phyloP scores from a whole-genome alignment of 305 asterid species.

The Solanum hybrid region DNA sequence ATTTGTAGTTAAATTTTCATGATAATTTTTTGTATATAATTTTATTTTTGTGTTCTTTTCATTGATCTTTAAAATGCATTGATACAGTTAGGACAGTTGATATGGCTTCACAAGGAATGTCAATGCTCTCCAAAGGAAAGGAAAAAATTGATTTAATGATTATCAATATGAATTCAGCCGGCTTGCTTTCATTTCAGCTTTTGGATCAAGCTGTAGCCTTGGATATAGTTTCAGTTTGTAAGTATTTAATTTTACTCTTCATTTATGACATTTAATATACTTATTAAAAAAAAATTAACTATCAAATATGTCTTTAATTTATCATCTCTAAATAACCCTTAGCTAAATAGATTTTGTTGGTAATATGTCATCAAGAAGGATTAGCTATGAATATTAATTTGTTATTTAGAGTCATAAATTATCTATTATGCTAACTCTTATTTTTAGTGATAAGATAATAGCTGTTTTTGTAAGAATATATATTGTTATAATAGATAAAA shows the following conservation, averaged over 20 bases:
- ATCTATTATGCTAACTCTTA: background rate
- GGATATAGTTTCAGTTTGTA: background rate
- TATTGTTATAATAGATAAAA: background rate
- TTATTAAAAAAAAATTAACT: background rate
- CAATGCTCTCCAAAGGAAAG: background rate
- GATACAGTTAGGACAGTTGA: background rate
- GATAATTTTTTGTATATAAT: background rate
- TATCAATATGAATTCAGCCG: background rate
- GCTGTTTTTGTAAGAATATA: background rate
- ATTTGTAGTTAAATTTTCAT: background rate
- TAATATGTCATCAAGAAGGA: background rate
- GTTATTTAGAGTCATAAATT: background rate
- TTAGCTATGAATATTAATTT: background rate
- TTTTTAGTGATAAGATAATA: background rate
- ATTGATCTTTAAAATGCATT: background rate
- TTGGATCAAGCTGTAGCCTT: background rate
- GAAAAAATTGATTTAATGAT: background rate
- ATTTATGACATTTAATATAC: background rate
- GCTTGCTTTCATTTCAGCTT: background rate
- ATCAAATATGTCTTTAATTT: background rate
- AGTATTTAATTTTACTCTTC: background rate
- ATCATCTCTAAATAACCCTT: background rate
- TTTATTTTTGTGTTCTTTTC: background rate
- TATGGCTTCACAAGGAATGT: background rate
- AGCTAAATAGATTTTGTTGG: background rate